These are phyloP conservation scores for Deuterostichococcus epilithicus DNA, from an alignment of 139 green algal genomes.

Conservation along the genomic window DNA sequence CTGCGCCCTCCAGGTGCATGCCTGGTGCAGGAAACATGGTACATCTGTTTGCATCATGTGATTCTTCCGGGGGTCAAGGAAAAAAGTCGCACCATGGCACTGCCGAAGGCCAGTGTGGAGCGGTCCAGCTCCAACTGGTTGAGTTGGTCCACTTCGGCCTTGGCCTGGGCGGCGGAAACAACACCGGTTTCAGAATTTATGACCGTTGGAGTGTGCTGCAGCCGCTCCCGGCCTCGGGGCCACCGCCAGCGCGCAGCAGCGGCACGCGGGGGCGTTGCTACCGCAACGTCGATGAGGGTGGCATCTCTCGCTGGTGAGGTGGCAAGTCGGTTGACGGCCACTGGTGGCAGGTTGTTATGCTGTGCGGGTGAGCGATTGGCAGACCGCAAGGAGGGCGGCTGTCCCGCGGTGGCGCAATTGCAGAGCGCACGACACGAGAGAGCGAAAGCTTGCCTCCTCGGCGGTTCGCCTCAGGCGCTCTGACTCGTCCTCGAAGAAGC, in stretches of 20 bases:
- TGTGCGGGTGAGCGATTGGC: no score
- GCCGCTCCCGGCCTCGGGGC: neutral
- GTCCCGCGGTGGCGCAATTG: neutral
- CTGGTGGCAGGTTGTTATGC: no score
- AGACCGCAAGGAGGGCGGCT: neutral
- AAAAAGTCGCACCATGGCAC: slow-evolving; percentile 22
- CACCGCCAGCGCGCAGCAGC: neutral
- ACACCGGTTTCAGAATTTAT: neutral
- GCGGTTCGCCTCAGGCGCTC: slow-evolving; percentile 30
- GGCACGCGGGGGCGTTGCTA: neutral
- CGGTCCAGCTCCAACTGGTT: slow-evolving; percentile 25
- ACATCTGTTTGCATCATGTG: neutral
- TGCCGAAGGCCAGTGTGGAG: slow-evolving; percentile 39
- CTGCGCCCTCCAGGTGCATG: neutral
- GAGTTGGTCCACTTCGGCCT: slow-evolving; percentile 42
- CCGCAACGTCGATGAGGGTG: no score
- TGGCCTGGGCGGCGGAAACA: slow-evolving; percentile 13
- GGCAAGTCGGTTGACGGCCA: no score
- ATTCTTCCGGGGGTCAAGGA: neutral
- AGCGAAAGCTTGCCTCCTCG: slow-evolving; percentile 31
- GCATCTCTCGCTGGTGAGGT: no score
- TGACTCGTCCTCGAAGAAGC: slow-evolving; percentile 30
- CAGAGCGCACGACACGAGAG: neutral
- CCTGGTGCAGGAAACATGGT: neutral
- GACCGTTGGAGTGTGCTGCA: neutral